Base-by-base conservation (phyloP, 495 filamentous ascomycete genomes). In the Lichina pygmaea region DNA sequence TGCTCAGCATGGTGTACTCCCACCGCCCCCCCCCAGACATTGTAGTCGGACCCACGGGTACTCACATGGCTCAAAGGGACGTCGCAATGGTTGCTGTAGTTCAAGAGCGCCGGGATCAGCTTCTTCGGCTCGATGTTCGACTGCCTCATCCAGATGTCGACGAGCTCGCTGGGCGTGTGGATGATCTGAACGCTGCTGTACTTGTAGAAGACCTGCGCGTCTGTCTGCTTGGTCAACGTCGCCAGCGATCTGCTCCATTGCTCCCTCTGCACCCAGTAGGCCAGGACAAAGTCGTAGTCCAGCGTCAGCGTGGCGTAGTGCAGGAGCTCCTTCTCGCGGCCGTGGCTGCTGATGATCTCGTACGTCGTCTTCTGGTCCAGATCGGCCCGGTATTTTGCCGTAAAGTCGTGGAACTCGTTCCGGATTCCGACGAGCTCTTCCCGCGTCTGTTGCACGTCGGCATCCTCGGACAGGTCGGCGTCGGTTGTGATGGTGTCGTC, bases 201-300 rank as follows among this genome's bases (percentile, higher is more conserved):
- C 43, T 80, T 78, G 65, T 95, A 95, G 58, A 95, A 94, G 44
- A 93, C 77, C 44, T 92, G 81, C 0, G 82, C 71, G 41, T 93
- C 79, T 33, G 76, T 89, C 61, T 97, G 89, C 53, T 77, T 76
- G 57, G 93, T 86, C 13, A 97, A 64, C 34, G 94, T 81, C 47
- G 75, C 73, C 51, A 97, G 60, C 6, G 84, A 78, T 50, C 93
- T 81, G n/a, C 70, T 58, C 89, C 89, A 97, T 51, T 83, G 73
- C 59, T 94, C 89, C 46, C 89, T 71, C 58, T 94, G 91, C 24
- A 94, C 77, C 91, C 91, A 97, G 62, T 97, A 97, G 0, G 81
- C 77, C 15, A 97, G 66, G 33, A 94, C 85, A 54, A 86, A 95
- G 56, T 89, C 89, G 62, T 86, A 77, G 57, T 97, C 89, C 52